Evolutionary conservation across 305 asterid genomes (phyloP).

Genomic region (Fraxinus sp.): DNA sequence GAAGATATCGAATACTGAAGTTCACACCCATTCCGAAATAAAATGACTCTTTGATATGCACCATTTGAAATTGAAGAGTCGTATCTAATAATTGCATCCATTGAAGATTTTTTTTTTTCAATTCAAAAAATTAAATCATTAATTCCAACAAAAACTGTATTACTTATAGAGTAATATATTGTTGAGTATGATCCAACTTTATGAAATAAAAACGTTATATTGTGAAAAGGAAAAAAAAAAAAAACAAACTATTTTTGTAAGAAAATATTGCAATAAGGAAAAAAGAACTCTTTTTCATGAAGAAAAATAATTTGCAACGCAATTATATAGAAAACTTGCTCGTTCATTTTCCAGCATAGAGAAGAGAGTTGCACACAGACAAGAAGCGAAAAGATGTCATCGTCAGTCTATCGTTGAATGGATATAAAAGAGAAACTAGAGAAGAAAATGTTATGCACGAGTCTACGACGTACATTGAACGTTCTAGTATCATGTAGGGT

Average conservation of each 20-base stretch:
- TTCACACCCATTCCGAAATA: too few relatives aligned
- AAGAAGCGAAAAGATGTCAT: background rate
- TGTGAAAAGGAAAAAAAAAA: background rate
- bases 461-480: background rate
- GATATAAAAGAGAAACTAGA: background rate
- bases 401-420: background rate
- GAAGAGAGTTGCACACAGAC: background rate
- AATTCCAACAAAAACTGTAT: too few relatives aligned
- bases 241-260: too few relatives aligned
- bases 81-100: too few relatives aligned
- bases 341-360: background rate
- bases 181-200: background rate
- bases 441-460: background rate
- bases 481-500: too few relatives aligned
- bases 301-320: background rate
- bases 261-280: too few relatives aligned
- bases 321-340: background rate
- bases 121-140: too few relatives aligned
- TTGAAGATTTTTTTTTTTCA: too few relatives aligned
- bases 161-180: background rate
- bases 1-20: too few relatives aligned
- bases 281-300: background rate
- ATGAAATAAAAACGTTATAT: background rate
- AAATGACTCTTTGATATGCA: too few relatives aligned
- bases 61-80: too few relatives aligned